Conservation (phyloP, 2,329 filamentous ascomycete genomes). For the Spiromastix sp. region DNA sequence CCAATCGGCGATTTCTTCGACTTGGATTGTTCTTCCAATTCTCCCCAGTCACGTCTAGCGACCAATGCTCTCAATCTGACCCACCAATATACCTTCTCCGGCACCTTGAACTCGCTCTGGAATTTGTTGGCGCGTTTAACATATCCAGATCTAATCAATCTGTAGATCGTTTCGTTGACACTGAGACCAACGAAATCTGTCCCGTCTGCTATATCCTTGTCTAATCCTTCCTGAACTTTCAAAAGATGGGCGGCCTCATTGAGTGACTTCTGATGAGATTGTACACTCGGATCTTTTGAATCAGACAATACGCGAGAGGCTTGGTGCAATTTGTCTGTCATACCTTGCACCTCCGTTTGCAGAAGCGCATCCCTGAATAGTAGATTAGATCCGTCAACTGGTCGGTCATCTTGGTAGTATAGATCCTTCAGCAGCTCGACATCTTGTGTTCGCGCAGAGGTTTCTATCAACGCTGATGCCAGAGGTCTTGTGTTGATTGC, state of each 20-base stretch:
- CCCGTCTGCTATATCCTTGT: constrained; percentile 62
- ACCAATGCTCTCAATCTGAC: constrained; percentile 75
- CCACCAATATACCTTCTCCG: constrained; percentile 88
- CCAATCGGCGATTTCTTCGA: constrained; percentile 81
- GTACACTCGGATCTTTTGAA: constrained; percentile 58
- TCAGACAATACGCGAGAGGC: constrained; percentile 75
- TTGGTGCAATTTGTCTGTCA: constrained; percentile 78
- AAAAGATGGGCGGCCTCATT: constrained; percentile 72
- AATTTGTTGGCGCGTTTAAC: constrained; percentile 78
- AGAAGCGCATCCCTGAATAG: constrained; percentile 74
- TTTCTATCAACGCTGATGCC: constrained; percentile 82
- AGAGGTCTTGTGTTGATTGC: constrained; percentile 76
- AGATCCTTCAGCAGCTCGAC: constrained; percentile 79
- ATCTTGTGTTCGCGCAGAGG: constrained; percentile 70
- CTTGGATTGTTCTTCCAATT: constrained; percentile 73
- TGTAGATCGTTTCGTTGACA: constrained; percentile 86
- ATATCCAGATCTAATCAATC: constrained; percentile 72
- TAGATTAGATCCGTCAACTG: constrained; percentile 77
- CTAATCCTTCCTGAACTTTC: constrained; percentile 75
- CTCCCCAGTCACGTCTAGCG: constrained; percentile 80
- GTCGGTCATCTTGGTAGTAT: constrained; percentile 93
- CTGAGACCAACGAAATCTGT: constrained; percentile 66
- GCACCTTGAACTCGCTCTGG: constrained; percentile 83
- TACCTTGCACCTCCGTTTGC: constrained; percentile 58
- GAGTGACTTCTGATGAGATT: constrained; percentile 61